Evolutionary conservation across 495 filamentous ascomycete genomes (phyloP).

Genomic region (Penicillium taxi): DNA sequence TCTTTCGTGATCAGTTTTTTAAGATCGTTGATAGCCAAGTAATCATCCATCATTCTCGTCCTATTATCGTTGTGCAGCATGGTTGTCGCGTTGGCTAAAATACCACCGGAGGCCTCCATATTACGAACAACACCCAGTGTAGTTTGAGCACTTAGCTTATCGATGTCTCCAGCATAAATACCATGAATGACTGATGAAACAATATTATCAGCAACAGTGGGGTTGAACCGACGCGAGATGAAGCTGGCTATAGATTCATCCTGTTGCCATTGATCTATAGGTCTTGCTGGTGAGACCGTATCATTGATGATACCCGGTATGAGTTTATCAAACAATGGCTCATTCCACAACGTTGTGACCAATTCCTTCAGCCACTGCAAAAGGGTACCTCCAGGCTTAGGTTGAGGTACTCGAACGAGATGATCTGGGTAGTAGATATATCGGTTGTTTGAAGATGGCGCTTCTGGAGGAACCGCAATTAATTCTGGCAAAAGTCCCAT

Average conservation of each 20-base stretch:
- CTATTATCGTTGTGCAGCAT: slow-evolving; percentile 9
- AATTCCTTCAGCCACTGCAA: slow-evolving; percentile 18
- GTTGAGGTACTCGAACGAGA: slow-evolving; percentile 61
- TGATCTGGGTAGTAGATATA: slow-evolving; percentile 91
- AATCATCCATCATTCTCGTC: slow-evolving; percentile 21
- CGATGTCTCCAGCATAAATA: slow-evolving; percentile 88
- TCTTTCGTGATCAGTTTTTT: not conserved
- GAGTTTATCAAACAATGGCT: slow-evolving; percentile 57
- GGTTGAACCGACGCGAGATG: slow-evolving; percentile 48
- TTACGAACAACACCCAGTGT: slow-evolving; percentile 48
- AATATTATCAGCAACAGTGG: slow-evolving; percentile 61
- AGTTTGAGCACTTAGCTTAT: slow-evolving; percentile 63
- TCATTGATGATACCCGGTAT: slow-evolving; percentile 37
- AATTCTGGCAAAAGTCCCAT: slow-evolving; percentile 56
- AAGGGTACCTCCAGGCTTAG: slow-evolving; percentile 17
- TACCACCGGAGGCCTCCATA: slow-evolving; percentile 37
- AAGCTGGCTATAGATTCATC: slow-evolving; percentile 74
- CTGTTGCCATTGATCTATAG: slow-evolving; percentile 13
- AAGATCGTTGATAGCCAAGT: slow-evolving; percentile 8
- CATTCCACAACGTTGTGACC: slow-evolving; percentile 34
- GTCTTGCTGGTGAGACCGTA: slow-evolving; percentile 18
- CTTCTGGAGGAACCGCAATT: slow-evolving; percentile 44
- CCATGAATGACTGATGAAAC: slow-evolving; percentile 77
- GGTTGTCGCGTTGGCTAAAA: too few relatives aligned
- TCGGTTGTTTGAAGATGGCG: slow-evolving; percentile 51